A percentile compares a stretch with the other conserved stretches of the same genome.
Conservation (phyloP, 768 basidiomycete species). For the Boletus reticuloceps region DNA sequence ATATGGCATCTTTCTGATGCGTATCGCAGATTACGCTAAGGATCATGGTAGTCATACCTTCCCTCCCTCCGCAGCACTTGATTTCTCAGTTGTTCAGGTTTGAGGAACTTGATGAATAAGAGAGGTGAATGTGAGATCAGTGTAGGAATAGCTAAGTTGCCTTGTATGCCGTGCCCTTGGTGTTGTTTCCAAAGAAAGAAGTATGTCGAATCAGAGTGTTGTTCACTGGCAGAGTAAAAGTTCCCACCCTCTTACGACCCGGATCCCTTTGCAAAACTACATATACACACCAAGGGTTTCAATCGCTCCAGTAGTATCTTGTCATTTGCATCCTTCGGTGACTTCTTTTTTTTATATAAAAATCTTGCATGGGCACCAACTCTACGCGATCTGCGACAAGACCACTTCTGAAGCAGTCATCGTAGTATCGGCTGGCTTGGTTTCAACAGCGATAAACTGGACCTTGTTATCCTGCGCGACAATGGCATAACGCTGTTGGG, state of each 20-base stretch:
- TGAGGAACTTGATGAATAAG: not conserved
- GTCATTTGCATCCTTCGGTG: no score
- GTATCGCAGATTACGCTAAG: not conserved
- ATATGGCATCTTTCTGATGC: not conserved
- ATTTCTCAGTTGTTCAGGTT: not conserved
- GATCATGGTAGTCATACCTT: rapidly evolving
- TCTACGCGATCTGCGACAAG: constrained; percentile 34
- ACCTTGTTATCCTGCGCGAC: constrained; percentile 60
- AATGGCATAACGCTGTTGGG: constrained; percentile 50
- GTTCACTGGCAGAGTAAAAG: no score
- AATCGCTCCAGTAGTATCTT: no score
- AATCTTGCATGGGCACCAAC: no score
- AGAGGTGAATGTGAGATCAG: no score
- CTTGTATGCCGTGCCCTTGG: no score
- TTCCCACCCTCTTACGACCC: no score
- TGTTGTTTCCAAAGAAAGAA: no score
- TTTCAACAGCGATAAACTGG: constrained; percentile 50
- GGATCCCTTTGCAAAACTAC: no score
- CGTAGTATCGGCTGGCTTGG: constrained; percentile 44
- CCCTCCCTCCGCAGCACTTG: not conserved
- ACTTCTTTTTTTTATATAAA: not conserved
- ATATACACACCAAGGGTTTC: no score
- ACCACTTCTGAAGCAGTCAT: constrained; percentile 49
- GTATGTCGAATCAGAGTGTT: no score
- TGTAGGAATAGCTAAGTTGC: no score